These are phyloP conservation scores for Setomelanomma holmii DNA, from an alignment of 2,329 filamentous ascomycete species.

Conservation along the genomic window DNA sequence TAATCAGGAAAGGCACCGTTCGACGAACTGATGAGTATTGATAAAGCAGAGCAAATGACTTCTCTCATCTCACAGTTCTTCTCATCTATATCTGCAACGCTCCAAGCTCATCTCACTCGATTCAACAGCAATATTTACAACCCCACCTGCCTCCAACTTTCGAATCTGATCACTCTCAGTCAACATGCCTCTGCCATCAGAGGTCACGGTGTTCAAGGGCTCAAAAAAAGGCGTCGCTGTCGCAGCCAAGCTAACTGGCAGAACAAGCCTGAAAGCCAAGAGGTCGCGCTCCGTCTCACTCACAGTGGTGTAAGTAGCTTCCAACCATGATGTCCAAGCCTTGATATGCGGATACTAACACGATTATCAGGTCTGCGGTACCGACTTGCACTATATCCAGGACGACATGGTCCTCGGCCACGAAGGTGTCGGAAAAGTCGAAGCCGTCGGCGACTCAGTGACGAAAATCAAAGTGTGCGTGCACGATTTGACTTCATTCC, in stretches of 20 bases:
- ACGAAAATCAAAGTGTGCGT: constrained; percentile 22
- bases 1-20: too few species aligned
- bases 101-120: too few species aligned
- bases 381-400: constrained; percentile 54
- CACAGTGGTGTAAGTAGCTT: background rate
- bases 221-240: background rate
- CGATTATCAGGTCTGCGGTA: constrained; percentile 61
- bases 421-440: constrained; percentile 61
- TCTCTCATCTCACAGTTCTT: too few species aligned
- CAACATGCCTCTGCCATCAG: background rate
- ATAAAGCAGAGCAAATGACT: too few species aligned
- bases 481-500: background rate
- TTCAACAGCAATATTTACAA: too few species aligned
- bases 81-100: too few species aligned
- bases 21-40: too few species aligned
- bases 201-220: background rate
- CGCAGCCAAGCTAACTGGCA: background rate
- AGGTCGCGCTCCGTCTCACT: background rate
- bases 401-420: constrained; percentile 58
- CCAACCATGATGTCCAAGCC: background rate
- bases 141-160: too few species aligned
- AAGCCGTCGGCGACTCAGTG: constrained; percentile 54
- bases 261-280: background rate
- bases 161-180: too few species aligned
- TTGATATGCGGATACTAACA: background rate